Conservation (phyloP, 108 stramenopile species). For the Nitzschia sp. region DNA sequence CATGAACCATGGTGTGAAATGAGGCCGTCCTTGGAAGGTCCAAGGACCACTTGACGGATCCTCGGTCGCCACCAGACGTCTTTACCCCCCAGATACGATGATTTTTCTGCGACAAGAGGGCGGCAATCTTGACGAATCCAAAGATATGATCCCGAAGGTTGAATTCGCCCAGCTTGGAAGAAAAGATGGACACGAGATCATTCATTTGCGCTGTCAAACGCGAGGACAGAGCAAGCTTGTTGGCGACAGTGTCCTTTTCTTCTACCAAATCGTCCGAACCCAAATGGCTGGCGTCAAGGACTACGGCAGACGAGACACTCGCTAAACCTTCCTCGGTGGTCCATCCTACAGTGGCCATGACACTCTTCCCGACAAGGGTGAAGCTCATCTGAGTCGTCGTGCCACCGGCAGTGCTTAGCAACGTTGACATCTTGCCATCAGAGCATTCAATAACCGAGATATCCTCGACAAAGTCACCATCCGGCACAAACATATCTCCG, state of each 20-base stretch:
- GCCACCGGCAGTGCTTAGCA: slow-evolving; percentile 54
- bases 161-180: slow-evolving; percentile 30
- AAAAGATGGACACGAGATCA: slow-evolving; percentile 31
- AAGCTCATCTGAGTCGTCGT: slow-evolving; percentile 47
- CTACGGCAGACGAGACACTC: slow-evolving; percentile 55
- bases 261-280: slow-evolving; percentile 54
- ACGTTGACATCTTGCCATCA: slow-evolving; percentile 31
- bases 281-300: slow-evolving; percentile 81
- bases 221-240: slow-evolving; percentile 48
- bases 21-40: slow-evolving; percentile 53
- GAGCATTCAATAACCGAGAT: slow-evolving; percentile 48
- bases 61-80: slow-evolving; percentile 48
- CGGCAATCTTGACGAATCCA: slow-evolving; percentile 84
- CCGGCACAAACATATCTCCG: slow-evolving; percentile 34
- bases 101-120: slow-evolving; percentile 56
- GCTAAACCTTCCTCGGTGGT: slow-evolving; percentile 76
- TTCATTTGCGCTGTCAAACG: slow-evolving; percentile 61
- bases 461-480: slow-evolving; percentile 22
- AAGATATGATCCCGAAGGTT: slow-evolving; percentile 60
- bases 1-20: slow-evolving; percentile 82
- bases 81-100: slow-evolving; percentile 72
- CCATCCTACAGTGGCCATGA: slow-evolving; percentile 51
- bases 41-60: slow-evolving; percentile 56
- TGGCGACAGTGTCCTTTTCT: slow-evolving; percentile 24
- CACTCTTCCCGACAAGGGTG: not conserved